These are phyloP conservation scores for Clonostachys solani DNA, from an alignment of 2,329 filamentous ascomycete genomes.

Conservation along the genomic window DNA sequence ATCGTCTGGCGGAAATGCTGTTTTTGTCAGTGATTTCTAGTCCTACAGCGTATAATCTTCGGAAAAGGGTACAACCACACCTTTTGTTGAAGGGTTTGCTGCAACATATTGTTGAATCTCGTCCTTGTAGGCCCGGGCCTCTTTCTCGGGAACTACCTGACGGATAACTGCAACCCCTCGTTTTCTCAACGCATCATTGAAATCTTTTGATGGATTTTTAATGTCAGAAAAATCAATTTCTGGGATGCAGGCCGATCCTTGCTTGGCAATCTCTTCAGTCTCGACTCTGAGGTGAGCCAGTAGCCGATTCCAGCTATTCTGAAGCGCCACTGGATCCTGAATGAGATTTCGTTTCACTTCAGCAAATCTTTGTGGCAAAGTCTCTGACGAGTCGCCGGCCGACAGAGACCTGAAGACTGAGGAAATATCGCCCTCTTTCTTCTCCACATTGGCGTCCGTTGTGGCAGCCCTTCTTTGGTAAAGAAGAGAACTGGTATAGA, in stretches of 20 bases:
- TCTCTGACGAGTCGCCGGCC: slow-evolving; percentile 29
- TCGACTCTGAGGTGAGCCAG: slow-evolving; percentile 38
- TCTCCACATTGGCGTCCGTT: not conserved
- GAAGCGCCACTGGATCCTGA: slow-evolving; percentile 42
- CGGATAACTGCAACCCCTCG: slow-evolving; percentile 55
- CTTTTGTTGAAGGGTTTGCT: slow-evolving; percentile 56
- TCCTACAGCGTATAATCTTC: too few species aligned
- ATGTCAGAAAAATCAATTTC: slow-evolving; percentile 43
- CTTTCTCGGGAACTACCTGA: slow-evolving; percentile 57
- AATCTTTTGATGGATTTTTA: slow-evolving; percentile 24
- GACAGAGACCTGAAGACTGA: slow-evolving; percentile 58
- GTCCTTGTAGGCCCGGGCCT: slow-evolving; percentile 62
- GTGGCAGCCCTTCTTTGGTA: too few species aligned
- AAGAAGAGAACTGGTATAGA: too few species aligned
- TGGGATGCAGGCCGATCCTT: slow-evolving; percentile 46
- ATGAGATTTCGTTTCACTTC: slow-evolving; percentile 50
- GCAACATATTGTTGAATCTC: slow-evolving; percentile 61
- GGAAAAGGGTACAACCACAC: slow-evolving; percentile 17
- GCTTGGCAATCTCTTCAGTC: slow-evolving; percentile 37
- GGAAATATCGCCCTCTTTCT: slow-evolving; percentile 56
- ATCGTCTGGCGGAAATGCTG: slow-evolving; percentile 54
- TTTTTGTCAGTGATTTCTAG: not conserved
- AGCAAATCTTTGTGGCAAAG: slow-evolving; percentile 50
- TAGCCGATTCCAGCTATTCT: slow-evolving; percentile 42
- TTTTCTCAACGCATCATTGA: slow-evolving; percentile 29